These are phyloP conservation scores for Suillus subluteus DNA, from an alignment of 768 basidiomycete species.

Conservation along the genomic window DNA sequence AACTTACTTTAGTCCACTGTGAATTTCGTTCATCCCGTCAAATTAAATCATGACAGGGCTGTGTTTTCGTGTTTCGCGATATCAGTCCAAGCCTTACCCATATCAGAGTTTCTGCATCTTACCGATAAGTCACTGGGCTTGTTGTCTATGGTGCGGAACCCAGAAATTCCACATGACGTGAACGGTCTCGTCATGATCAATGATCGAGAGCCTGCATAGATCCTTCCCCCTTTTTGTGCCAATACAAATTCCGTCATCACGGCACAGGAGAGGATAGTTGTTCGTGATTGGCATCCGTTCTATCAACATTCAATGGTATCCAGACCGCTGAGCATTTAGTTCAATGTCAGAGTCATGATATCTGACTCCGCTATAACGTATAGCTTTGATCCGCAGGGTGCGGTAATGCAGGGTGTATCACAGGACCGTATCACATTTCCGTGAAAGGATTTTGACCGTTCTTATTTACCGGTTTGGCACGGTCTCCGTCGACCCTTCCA, in stretches of 20 bases:
- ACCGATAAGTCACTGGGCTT: not conserved
- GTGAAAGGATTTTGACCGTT: not conserved
- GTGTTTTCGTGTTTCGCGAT: not conserved
- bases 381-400: slow-evolving; percentile 1
- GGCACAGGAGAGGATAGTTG: not conserved
- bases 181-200: not conserved
- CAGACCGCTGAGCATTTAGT: not conserved
- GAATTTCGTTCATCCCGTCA: not conserved
- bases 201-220: slow-evolving; percentile 1
- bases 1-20: not conserved
- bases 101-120: not conserved
- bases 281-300: not conserved
- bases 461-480: not conserved
- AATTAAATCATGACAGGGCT: not conserved
- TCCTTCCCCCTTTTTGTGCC: not conserved
- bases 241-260: not conserved
- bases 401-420: not conserved
- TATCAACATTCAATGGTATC: not conserved
- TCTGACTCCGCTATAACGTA: not conserved
- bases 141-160: not conserved
- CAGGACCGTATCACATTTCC: not conserved
- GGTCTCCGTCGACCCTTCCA: slow-evolving; percentile 8
- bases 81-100: not conserved
- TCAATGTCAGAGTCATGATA: not conserved
- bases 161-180: not conserved